phyloP scores from a whole-genome alignment of 169 alveolate species.

The Eimeria necatrix region DNA sequence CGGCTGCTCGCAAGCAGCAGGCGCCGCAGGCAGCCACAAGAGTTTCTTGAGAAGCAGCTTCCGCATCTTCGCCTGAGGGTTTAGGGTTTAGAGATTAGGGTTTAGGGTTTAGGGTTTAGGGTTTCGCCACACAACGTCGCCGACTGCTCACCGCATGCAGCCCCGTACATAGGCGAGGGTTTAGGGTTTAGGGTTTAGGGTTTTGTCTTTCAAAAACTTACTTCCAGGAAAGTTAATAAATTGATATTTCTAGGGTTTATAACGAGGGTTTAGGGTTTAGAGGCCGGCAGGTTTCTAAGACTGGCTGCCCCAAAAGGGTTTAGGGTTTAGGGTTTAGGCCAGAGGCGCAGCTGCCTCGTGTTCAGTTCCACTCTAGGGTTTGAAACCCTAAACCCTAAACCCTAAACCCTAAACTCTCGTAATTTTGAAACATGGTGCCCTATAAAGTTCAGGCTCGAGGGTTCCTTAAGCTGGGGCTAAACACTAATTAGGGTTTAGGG shows the following conservation, averaged over 20 bases:
- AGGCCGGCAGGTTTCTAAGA: not conserved
- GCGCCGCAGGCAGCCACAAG: not conserved
- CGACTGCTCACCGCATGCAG: slow-evolving; percentile 6
- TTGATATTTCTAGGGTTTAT: no score
- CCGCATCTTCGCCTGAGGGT: not conserved
- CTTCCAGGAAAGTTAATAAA: no score
- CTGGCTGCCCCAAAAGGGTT: no score
- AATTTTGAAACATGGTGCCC: no score
- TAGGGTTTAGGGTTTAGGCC: slow-evolving; percentile 1
- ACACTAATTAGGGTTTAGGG: not conserved
- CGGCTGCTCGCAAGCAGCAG: slow-evolving; percentile 52
- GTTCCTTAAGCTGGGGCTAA: not conserved
- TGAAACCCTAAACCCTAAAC: slow-evolving; percentile 47
- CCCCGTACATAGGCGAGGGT: slow-evolving; percentile 1
- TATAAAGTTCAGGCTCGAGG: not conserved
- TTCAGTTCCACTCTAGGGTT: no score
- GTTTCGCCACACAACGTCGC: not conserved
- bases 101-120: not conserved
- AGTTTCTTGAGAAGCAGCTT: not conserved
- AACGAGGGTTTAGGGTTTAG: not conserved
- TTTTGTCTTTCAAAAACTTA: no score
- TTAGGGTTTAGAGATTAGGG: slow-evolving; percentile 46
- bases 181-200: slow-evolving; percentile 20
- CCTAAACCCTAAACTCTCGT: slow-evolving; percentile 12
- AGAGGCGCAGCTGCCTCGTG: not conserved